Conservation (phyloP, 2,329 filamentous ascomycete species). For the Graphilbum ipis-grandicollis region DNA sequence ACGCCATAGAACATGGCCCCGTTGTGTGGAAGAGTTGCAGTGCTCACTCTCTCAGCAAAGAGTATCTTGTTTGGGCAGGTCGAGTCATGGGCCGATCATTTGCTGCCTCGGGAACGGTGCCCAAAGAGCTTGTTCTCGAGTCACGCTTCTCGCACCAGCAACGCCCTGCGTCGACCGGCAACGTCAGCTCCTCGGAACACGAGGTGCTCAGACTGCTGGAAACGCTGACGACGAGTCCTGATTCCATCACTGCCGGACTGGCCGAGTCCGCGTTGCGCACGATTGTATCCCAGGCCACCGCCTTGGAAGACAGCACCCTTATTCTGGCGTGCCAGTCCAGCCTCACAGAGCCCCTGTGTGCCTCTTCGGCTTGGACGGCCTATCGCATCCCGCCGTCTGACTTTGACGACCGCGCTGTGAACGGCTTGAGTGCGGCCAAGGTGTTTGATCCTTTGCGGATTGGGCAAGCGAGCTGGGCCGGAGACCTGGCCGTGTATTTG, state of each 20-base stretch:
- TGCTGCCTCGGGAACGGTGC: slow-evolving; percentile 53
- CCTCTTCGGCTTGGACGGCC: slow-evolving; percentile 37
- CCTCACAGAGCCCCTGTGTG: slow-evolving; percentile 31
- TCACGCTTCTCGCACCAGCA: slow-evolving; percentile 33
- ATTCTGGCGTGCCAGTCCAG: slow-evolving; percentile 31
- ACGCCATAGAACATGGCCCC: slow-evolving; percentile 42
- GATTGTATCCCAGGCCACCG: slow-evolving; percentile 35
- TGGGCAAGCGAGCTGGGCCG: slow-evolving; percentile 38
- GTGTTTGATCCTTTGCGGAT: slow-evolving; percentile 23
- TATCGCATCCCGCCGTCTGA: slow-evolving; percentile 41
- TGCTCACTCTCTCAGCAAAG: slow-evolving; percentile 40
- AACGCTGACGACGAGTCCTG: slow-evolving; percentile 39
- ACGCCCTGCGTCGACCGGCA: slow-evolving; percentile 21
- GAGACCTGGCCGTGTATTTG: slow-evolving; percentile 42
- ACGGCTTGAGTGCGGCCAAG: slow-evolving; percentile 10
- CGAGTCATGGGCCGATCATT: slow-evolving; percentile 72
- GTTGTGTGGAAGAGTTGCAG: slow-evolving; percentile 64
- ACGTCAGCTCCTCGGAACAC: slow-evolving; percentile 41
- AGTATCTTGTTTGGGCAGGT: slow-evolving; percentile 73
- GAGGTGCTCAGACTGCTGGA: slow-evolving; percentile 45
- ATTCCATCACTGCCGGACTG: slow-evolving; percentile 36
- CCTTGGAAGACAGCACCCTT: slow-evolving; percentile 28
- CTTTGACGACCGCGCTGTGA: slow-evolving; percentile 10
- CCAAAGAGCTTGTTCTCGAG: slow-evolving; percentile 41
- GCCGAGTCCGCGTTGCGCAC: slow-evolving; percentile 42